Evolutionary conservation across 306 rosid genomes (phyloP).

Genomic region (Begonia fuchsioides): DNA sequence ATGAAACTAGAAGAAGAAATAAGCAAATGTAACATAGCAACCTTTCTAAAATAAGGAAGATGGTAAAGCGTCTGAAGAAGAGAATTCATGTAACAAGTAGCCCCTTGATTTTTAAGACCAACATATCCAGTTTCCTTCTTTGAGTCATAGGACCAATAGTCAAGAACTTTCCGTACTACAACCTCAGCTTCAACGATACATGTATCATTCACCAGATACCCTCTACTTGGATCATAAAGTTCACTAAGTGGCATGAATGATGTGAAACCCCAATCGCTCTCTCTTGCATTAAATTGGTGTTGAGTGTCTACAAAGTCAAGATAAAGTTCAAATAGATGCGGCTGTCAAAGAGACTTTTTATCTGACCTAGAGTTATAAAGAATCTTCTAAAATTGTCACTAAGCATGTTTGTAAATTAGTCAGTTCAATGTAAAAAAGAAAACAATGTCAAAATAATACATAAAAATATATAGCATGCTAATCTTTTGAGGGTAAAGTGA

Average conservation of each 20-base stretch:
- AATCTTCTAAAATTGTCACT: too few species aligned
- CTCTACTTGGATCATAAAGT: constrained; percentile 58
- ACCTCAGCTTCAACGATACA: constrained; percentile 82
- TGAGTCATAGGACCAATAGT: constrained; percentile 82
- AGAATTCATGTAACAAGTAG: constrained; percentile 98
- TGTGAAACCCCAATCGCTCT: constrained; percentile 90
- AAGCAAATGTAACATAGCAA: constrained; percentile 8
- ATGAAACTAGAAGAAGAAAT: neutral
- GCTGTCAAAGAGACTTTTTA: too few species aligned
- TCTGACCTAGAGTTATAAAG: too few species aligned
- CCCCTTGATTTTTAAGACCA: constrained; percentile 93
- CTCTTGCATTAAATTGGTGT: constrained; percentile 82
- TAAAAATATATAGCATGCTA: too few species aligned
- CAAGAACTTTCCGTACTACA: constrained; percentile 61
- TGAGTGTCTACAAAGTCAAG: constrained; percentile 52
- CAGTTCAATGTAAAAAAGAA: too few species aligned
- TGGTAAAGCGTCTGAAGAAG: constrained; percentile 87
- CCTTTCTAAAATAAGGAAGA: constrained; percentile 92
- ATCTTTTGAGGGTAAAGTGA: too few species aligned
- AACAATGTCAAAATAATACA: too few species aligned
- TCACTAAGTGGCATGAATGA: constrained; percentile 82
- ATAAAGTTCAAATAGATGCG: constrained; percentile 1
- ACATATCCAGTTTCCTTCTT: constrained; percentile 93
- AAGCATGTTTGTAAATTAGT: too few species aligned
- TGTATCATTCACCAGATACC: constrained; percentile 65